Evolutionary conservation across 148 eudicot species (phyloP), one percentile per base, ranked within the genome.

Genomic region (Chenopodium album): DNA sequence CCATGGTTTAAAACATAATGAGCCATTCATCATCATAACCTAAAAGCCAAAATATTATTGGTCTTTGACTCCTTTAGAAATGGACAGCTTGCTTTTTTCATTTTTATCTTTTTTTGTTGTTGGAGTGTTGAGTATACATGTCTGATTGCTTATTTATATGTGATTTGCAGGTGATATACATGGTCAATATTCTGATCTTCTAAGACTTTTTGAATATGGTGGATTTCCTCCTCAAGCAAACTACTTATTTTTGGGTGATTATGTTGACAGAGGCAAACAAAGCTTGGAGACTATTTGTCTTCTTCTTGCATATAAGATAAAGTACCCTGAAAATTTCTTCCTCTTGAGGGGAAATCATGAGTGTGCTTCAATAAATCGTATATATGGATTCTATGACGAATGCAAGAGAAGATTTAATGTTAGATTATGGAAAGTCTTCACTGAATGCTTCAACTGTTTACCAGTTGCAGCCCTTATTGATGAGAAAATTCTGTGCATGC

Each of bases 401-500:
- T 90, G 92, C 75, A 90, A 90, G 85, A 88, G 88, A 80, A 87
- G 90, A 88, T 90, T 85, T 73, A 90, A 86, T 77, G 87, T 90
- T 65, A 85, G 84, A 73, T 66, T 88, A 50, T 90, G 92, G 92
- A 90, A 88, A 75, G 87, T 87, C 77, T 90, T 90, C 85, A 86
- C 92, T 17, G 90, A 90, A 72, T 83, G 87, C 77, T 90, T 90
- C 44, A 88, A 90, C 79, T 88, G 90, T 80, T 78, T 88, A 29
- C 92, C 92, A 10, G 88, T 90, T 75, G 90, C 92, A 17, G 92
- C 92, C 68, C 78, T 90, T 7, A 88, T 90, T 17, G 92, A 88
- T 73, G 92, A 88, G 67, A 90, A 90, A 80, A 87, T 90, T 84
- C 82, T 90, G 34, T 90, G 92, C 79, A 90, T 90, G 92, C 92